Conservation (phyloP, 805 yeast species). For the Isabelozyma pseudorhagii region DNA sequence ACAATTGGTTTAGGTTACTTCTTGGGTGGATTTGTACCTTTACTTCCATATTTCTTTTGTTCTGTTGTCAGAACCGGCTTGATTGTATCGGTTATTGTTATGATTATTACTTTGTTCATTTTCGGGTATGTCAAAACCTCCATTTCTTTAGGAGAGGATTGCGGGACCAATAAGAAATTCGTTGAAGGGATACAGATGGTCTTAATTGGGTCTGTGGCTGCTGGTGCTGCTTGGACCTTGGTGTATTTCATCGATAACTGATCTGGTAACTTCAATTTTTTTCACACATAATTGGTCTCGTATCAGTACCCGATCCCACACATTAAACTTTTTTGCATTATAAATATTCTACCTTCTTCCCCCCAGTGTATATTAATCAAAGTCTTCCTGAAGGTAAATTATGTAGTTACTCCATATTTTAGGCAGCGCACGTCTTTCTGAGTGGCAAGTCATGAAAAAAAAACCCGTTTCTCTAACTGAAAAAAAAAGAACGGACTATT, state of each 20-base stretch:
- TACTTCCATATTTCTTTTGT: slow-evolving; percentile 87
- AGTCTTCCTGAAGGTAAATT: background rate
- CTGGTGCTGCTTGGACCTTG: slow-evolving; percentile 93
- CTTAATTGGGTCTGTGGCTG: slow-evolving; percentile 94
- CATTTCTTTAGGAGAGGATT: slow-evolving; percentile 78
- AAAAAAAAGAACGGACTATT: no score
- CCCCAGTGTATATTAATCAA: background rate
- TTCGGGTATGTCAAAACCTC: slow-evolving; percentile 87
- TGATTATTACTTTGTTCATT: slow-evolving; percentile 80
- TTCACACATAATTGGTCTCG: slow-evolving; percentile 46
- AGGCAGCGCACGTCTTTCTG: background rate
- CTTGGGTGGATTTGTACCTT: slow-evolving; percentile 88
- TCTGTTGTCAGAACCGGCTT: slow-evolving; percentile 74
- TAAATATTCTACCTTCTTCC: background rate
- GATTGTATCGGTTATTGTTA: slow-evolving; percentile 67
- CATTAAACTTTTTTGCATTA: background rate
- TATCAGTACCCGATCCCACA: no score
- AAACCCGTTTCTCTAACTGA: no score
- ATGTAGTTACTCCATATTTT: background rate
- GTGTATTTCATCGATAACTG: slow-evolving; percentile 66
- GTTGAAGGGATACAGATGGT: slow-evolving; percentile 90
- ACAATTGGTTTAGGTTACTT: slow-evolving; percentile 90
- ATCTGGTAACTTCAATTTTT: slow-evolving; percentile 7
- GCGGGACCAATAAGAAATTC: slow-evolving; percentile 56
- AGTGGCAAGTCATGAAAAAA: background rate